Conservation (phyloP, 2,329 filamentous ascomycete species). For the Penicillium expansum region DNA sequence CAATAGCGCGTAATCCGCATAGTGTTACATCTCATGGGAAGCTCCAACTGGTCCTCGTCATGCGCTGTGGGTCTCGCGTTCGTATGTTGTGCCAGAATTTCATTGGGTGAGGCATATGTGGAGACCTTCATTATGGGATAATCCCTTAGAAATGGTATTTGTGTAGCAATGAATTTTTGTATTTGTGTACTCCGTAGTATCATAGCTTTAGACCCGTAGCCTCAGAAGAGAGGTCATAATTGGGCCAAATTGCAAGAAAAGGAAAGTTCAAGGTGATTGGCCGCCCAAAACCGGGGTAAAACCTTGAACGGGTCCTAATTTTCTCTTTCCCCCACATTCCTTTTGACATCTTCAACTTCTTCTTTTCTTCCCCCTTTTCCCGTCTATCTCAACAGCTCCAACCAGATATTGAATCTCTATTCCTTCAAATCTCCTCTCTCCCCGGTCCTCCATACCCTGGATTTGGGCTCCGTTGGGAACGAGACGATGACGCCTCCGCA, state of each 20-base stretch:
- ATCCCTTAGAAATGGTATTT: background rate
- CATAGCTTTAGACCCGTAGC: no score
- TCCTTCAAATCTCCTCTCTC: background rate
- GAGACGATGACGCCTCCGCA: constrained; percentile 6
- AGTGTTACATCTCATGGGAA: background rate
- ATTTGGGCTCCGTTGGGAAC: background rate
- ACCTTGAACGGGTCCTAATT: background rate
- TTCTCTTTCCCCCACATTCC: constrained; percentile 1
- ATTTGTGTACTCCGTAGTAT: no score
- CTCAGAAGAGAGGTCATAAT: no score
- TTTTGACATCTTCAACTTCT: constrained; percentile 3
- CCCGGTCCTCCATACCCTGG: background rate
- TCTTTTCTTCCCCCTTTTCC: background rate
- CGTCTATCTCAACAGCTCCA: background rate
- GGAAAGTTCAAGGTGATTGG: background rate
- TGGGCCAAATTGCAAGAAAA: no score
- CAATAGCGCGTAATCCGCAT: background rate
- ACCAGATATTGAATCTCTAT: background rate
- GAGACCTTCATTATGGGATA: background rate
- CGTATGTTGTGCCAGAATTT: background rate
- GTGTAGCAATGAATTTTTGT: background rate
- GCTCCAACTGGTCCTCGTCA: background rate
- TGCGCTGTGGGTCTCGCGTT: background rate
- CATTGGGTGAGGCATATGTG: background rate
- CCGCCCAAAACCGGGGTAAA: constrained; percentile 6